Evolutionary conservation across 1,284 basidiomycete species (phyloP), one percentile per base, ranked within the genome.

Genomic region (Sanghuangporus weigelae): DNA sequence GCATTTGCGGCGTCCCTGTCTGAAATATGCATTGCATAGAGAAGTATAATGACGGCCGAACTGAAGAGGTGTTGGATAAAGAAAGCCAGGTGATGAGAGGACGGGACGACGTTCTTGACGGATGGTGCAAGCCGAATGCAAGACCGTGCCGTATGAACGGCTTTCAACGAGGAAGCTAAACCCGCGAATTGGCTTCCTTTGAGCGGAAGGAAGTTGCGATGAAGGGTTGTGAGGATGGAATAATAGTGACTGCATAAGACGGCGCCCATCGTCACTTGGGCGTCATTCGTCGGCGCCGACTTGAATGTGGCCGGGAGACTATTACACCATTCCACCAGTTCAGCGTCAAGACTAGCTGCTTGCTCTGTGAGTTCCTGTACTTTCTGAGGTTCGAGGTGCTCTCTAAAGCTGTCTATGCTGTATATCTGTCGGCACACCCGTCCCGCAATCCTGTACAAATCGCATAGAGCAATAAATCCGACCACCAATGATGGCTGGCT

Each of bases 1-100:
- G 86, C 81, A 46, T 81, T 75, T 31, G 88, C 83, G 40, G 87
- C 85, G 49, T 84, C 80, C 36, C 83, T 74, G 65, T 95, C 92
- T 3, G 84, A 71, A 1, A 89, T 85, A 72, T 94, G 92, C 83
- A 95, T 94, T 57, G 93, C 90, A 74, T 90, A 95, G 2, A 95
- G 78, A 42, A 95, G 77, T 53, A 95, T 86, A 70, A 95, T 93
- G 63, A 95, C 91, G 1, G 92, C 91, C 36, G 92, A 93, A 68
- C 91, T 93, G 79, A 95, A 95, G 19, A 95, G 81, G 70, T 93
- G 92, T 71, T 95, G 93, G 63, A 94, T 92, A 78, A 93, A 95
- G 73, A 95, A 93, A 1, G 93, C 92, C 42, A 95, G 82, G 73
- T 95, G 92, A 71, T 95, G 93, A 12, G 92, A 93, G 4, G 90